Evolutionary conservation across 129 eudicot genomes (phyloP), one percentile per base, ranked within the genome.

Genomic region (Artemisia annua): DNA sequence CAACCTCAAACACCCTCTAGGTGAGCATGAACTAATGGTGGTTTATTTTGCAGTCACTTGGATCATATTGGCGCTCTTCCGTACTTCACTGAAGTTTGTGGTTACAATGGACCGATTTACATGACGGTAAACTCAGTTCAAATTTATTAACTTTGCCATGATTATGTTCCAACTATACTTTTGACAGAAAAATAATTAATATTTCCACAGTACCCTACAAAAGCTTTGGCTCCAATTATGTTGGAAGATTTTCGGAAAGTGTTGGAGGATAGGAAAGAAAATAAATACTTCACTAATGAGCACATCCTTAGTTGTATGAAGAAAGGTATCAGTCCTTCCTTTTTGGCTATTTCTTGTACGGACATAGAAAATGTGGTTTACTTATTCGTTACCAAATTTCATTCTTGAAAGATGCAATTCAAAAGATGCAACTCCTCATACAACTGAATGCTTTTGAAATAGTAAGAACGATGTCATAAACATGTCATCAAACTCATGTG

Each of bases 11-110:
- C 46, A 7, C 46, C 46, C 46, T 39, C 46, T 39, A 39, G 2
- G 17, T 24, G 24, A 19, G 17, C 7, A 19, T 19, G 24, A 54
- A 65, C 51, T 51, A 71, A 62, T 49, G 72, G 62, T 63, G 48
- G 50, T 63, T 15, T 15, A 44, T 72, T 49, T 66, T 83, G 81
- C 83, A 89, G 96, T 82, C 98, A 94, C 87, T 80, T 90, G 91
- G 98, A 94, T 78, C 98, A 94, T 68, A 80, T 90, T 75, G 98
- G 98, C 48, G 98, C 98, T 61, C 89, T 94, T 67, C 97, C 98
- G 1, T 94, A 90, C 83, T 94, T 94, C 55, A 90, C 98, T 78
- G 93, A 94, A 86, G 98, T 94, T 69, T 94, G 98, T 76, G 98
- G 98, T 20, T 94, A 87, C 72, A 80, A 57, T 16, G 98, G 98